These are phyloP conservation scores for Fusarium domesticum DNA, from an alignment of 2,329 filamentous ascomycete genomes.

Conservation along the genomic window DNA sequence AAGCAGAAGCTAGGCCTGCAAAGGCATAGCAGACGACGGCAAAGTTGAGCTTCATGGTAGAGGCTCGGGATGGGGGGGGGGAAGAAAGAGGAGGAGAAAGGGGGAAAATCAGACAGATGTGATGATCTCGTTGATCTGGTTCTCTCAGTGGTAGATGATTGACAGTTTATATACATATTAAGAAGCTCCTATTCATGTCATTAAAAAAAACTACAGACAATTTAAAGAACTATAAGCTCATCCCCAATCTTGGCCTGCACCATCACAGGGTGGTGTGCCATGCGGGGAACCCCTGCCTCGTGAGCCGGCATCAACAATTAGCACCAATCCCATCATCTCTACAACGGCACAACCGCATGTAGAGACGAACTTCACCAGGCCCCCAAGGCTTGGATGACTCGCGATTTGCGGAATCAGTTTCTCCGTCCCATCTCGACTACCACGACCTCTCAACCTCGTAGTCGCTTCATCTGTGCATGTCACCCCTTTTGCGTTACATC, in stretches of 20 bases:
- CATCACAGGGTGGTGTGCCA: not conserved
- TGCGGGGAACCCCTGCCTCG: conserved; percentile 18
- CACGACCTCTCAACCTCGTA: not conserved
- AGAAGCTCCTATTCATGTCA: not conserved
- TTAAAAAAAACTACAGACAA: not conserved
- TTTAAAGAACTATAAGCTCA: conserved; percentile 3
- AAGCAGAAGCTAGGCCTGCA: conserved; percentile 11
- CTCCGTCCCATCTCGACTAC: not conserved
- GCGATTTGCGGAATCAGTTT: not conserved
- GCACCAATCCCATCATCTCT: conserved; percentile 17
- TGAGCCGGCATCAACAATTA: conserved; percentile 11
- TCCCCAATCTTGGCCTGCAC: not conserved
- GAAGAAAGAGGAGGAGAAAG: not conserved
- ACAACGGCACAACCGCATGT: not conserved
- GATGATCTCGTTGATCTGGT: not conserved
- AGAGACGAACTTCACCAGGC: not conserved
- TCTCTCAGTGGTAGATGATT: not conserved
- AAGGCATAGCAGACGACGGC: conserved; percentile 12
- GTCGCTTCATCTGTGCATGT: too few relatives aligned
- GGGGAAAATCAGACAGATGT: not conserved
- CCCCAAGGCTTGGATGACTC: not conserved
- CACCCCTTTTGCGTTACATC: too few relatives aligned
- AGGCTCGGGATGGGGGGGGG: not conserved
- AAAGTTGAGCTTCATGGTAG: conserved; percentile 17
- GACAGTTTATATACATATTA: not conserved